Percentiles rank a stretch among this genome's conserved stretches.
Evolutionary conservation across 1,284 basidiomycete genomes (phyloP).

Genomic region (Naganishia sp.): DNA sequence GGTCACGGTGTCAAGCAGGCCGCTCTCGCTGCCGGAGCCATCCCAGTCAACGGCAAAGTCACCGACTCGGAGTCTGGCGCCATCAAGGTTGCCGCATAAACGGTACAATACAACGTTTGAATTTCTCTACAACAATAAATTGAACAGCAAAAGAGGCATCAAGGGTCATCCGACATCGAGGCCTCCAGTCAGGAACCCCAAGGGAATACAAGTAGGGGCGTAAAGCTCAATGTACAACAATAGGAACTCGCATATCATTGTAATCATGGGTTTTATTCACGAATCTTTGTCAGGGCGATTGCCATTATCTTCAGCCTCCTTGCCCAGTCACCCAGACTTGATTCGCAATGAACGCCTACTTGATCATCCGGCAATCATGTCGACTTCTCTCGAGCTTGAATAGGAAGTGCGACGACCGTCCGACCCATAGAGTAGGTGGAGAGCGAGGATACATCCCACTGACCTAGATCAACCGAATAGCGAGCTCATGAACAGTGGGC

Average conservation of each 20-base stretch:
- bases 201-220: not conserved
- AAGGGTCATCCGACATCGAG: no score
- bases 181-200: no score
- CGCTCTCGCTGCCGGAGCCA: constrained; percentile 40
- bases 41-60: constrained; percentile 39
- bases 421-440: no score
- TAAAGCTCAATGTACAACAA: not conserved
- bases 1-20: constrained; percentile 36
- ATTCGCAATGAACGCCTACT: no score
- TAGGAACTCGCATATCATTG: constrained; percentile 18
- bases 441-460: no score
- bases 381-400: no score
- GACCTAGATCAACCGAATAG: no score
- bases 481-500: no score
- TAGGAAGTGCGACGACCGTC: no score
- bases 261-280: constrained; percentile 8
- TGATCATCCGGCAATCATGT: no score
- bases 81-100: constrained; percentile 31
- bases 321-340: not conserved
- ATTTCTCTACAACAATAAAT: constrained; percentile 12
- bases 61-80: constrained; percentile 34
- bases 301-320: not conserved
- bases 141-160: constrained; percentile 27
- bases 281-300: not conserved
- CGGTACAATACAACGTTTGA: not conserved